phyloP scores from a whole-genome alignment of 2,329 filamentous ascomycete species.

The Claviceps monticola region DNA sequence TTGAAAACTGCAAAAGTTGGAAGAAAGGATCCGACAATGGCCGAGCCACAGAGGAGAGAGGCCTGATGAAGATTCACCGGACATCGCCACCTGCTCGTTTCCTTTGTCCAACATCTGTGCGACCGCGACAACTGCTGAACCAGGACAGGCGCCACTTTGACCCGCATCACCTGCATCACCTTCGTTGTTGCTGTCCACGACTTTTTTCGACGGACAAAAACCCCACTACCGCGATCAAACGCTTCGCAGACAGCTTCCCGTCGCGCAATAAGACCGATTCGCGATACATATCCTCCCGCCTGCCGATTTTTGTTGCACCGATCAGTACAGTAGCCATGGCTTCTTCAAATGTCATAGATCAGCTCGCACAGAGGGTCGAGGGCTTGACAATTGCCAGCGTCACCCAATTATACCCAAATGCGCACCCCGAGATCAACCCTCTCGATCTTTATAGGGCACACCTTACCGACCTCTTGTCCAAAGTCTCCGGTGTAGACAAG shows the following conservation, averaged over 20 bases:
- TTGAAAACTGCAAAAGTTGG: not conserved
- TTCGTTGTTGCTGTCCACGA: not conserved
- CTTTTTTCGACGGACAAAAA: not conserved
- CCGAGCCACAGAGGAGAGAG: not conserved
- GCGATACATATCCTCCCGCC: not conserved
- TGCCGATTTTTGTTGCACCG: not conserved
- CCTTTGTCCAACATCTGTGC: not conserved
- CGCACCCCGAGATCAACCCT: slow-evolving; percentile 57
- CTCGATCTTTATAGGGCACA: slow-evolving; percentile 70
- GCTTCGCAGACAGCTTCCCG: not conserved
- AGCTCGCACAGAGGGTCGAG: slow-evolving; percentile 7
- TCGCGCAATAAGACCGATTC: not conserved
- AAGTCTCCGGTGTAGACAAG: slow-evolving; percentile 56
- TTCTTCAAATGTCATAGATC: slow-evolving; percentile 1
- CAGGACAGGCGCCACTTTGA: slow-evolving; percentile 3
- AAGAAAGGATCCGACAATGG: not conserved
- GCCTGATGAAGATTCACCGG: slow-evolving; percentile 2
- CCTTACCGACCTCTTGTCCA: slow-evolving; percentile 53
- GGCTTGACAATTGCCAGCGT: slow-evolving; percentile 5
- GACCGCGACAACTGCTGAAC: slow-evolving; percentile 1
- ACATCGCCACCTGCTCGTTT: not conserved
- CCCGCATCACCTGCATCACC: not conserved
- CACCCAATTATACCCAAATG: slow-evolving; percentile 31
- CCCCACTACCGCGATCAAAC: not conserved
- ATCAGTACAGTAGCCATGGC: slow-evolving; percentile 1